A percentile compares a stretch with the other conserved stretches of the same genome.
phyloP scores from a whole-genome alignment of 2,329 filamentous ascomycete species.

The Alternaria sp. region DNA sequence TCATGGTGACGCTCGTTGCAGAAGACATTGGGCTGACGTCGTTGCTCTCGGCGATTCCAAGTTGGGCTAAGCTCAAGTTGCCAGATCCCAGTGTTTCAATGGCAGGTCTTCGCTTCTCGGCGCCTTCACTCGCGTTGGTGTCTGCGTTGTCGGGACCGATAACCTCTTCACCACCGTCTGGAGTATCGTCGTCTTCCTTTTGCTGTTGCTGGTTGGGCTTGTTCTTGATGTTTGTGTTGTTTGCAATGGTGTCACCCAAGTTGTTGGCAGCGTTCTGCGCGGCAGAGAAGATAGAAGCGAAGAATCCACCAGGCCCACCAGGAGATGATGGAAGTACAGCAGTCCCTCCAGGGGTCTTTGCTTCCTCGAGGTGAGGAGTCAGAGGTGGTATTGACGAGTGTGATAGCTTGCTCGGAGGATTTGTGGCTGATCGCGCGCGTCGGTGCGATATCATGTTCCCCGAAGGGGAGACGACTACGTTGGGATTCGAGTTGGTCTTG shows the following conservation, averaged over 20 bases:
- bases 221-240: constrained; percentile 61
- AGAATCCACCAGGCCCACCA: constrained; percentile 69
- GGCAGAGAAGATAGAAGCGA: constrained; percentile 89
- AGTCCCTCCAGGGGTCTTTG: constrained; percentile 64
- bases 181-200: constrained; percentile 32
- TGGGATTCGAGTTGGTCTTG: constrained; percentile 51
- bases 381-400: constrained; percentile 70
- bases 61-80: constrained; percentile 85
- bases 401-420: constrained; percentile 82
- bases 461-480: constrained; percentile 66
- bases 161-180: constrained; percentile 51
- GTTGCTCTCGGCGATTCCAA: constrained; percentile 75
- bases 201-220: constrained; percentile 51
- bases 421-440: constrained; percentile 64
- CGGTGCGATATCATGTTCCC: constrained; percentile 78
- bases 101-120: constrained; percentile 67
- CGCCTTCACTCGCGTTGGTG: constrained; percentile 21
- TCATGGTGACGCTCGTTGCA: constrained; percentile 62
- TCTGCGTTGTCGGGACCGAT: constrained; percentile 44
- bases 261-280: constrained; percentile 89
- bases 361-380: constrained; percentile 77
- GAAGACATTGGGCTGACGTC: constrained; percentile 64
- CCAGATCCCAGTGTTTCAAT: constrained; percentile 89
- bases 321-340: constrained; percentile 54
- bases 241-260: constrained; percentile 76